These are phyloP conservation scores for Geotrichum bryndzae DNA, from an alignment of 1,139 yeast species.

Conservation along the genomic window DNA sequence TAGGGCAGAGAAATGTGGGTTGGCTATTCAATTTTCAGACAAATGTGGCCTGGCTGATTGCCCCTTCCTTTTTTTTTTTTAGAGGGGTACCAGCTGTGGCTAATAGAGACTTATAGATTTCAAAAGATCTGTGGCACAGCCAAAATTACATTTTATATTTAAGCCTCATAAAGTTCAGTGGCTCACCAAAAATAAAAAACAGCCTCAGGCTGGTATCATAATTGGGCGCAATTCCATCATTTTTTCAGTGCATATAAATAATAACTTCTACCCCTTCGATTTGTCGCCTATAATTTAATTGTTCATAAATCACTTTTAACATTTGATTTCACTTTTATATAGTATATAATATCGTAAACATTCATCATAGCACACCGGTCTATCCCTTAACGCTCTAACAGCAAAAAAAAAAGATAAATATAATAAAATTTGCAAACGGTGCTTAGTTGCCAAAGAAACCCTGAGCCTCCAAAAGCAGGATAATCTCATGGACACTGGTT, in stretches of 20 bases:
- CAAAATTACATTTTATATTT: not conserved
- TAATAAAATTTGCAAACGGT: not conserved
- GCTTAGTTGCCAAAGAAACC: conserved; percentile 55
- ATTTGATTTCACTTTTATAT: not conserved
- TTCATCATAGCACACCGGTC: not conserved
- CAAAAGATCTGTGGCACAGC: not conserved
- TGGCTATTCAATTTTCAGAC: no score
- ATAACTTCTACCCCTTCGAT: no score
- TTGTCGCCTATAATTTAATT: no score
- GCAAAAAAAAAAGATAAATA: not conserved
- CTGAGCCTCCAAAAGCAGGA: conserved; percentile 65
- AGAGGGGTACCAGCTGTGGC: not conserved
- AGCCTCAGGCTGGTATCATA: not conserved
- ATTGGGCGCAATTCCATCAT: not conserved
- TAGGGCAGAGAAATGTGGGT: no score
- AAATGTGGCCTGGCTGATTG: no score
- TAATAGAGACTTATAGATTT: not conserved
- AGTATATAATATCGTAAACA: not conserved
- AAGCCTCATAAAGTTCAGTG: no score
- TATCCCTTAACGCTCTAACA: not conserved
- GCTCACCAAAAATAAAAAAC: not conserved
- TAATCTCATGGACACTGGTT: conserved; percentile 65
- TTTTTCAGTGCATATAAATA: no score
- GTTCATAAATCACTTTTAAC: not conserved
- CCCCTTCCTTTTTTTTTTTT: no score